Conservation (phyloP, 2,329 filamentous ascomycete species). For the Fusarium decemcellulare region DNA sequence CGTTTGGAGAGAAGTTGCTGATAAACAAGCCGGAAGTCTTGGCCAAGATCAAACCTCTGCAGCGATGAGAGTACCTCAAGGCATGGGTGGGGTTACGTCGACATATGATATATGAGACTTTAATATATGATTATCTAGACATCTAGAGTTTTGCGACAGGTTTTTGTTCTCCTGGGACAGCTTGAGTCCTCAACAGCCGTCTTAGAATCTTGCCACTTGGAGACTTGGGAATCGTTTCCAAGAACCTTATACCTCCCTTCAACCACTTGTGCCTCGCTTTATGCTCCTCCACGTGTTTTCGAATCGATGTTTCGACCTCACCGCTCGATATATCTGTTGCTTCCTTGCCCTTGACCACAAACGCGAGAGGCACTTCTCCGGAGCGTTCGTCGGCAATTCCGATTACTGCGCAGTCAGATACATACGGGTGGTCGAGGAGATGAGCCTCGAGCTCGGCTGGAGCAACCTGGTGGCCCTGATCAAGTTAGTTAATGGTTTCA, state of each 20-base stretch:
- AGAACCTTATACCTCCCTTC: conserved; percentile 73
- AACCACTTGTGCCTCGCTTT: conserved; percentile 80
- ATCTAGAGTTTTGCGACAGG: conserved; percentile 20
- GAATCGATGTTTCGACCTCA: conserved; percentile 64
- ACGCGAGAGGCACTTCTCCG: conserved; percentile 75
- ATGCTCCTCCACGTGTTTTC: conserved; percentile 73
- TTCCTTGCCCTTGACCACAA: conserved; percentile 64
- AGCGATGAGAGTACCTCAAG: no score
- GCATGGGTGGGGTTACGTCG: no score
- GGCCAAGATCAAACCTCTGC: no score
- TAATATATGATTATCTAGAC: no score
- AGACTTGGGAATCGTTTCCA: conserved; percentile 78
- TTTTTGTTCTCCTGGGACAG: conserved; percentile 43
- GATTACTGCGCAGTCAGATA: conserved; percentile 83
- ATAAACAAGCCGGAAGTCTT: no score
- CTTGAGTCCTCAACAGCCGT: conserved; percentile 47
- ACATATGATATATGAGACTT: no score
- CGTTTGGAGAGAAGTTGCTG: no score
- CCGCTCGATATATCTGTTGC: conserved; percentile 65
- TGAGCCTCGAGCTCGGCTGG: conserved; percentile 85
- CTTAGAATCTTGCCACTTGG: conserved; percentile 77
- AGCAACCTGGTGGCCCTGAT: conserved; percentile 84
- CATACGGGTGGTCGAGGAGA: conserved; percentile 77
- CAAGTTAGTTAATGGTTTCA: no score
- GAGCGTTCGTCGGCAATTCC: conserved; percentile 72